Evolutionary conservation across 23 red algal species (phyloP).

Genomic region (Gracilaria domingensis): DNA sequence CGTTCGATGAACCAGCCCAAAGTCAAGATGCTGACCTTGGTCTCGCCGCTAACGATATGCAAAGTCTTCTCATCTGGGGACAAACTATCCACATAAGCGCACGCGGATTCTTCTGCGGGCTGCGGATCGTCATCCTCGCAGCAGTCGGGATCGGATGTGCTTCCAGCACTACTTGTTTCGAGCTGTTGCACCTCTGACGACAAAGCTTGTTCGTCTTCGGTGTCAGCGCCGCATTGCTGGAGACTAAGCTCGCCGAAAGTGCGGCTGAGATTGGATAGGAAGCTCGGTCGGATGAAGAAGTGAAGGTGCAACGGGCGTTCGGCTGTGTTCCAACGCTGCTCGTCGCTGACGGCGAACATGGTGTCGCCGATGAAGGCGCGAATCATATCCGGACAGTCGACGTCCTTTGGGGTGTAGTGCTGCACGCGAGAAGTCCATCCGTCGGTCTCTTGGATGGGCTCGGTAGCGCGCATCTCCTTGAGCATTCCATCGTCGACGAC

Average conservation of each 20-base stretch:
- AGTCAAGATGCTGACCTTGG: constrained; percentile 61
- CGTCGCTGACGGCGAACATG: constrained; percentile 70
- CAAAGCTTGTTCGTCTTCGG: neutral
- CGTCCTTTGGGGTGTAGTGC: constrained; percentile 62
- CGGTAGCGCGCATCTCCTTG: constrained; percentile 55
- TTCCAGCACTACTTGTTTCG: constrained; percentile 41
- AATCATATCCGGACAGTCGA: constrained; percentile 67
- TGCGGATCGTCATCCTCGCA: constrained; percentile 30
- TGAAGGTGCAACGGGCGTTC: constrained; percentile 36
- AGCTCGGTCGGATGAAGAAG: constrained; percentile 73
- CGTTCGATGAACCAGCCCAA: constrained; percentile 79
- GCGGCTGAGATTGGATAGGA: constrained; percentile 56
- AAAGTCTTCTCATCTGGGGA: constrained; percentile 43
- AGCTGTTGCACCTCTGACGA: neutral
- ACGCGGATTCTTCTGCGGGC: neutral
- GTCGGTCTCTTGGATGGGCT: constrained; percentile 31
- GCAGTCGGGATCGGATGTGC: constrained; percentile 20
- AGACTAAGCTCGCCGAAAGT: constrained; percentile 51
- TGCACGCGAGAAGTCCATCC: constrained; percentile 60
- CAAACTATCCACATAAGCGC: constrained; percentile 2
- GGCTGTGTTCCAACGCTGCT: constrained; percentile 61
- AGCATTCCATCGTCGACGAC: constrained; percentile 67
- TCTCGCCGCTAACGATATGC: constrained; percentile 61
- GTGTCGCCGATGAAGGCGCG: constrained; percentile 74
- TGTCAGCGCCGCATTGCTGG: constrained; percentile 9